These are phyloP conservation scores for Saitozyma sp. DNA, from an alignment of 768 basidiomycete species.

Conservation along the genomic window DNA sequence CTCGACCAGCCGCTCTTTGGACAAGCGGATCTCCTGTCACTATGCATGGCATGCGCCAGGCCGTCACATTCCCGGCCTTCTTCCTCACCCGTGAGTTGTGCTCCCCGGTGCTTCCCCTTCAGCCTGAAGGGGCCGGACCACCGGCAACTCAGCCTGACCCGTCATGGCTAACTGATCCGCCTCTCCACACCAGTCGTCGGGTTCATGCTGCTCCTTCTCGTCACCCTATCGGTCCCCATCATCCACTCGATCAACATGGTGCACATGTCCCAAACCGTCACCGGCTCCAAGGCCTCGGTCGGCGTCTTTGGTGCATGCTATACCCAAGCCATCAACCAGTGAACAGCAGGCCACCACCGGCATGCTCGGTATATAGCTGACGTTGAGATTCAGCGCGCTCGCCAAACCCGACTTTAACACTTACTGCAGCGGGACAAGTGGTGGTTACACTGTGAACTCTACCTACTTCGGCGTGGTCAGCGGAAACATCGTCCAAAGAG, in stretches of 20 bases:
- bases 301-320: slow-evolving; percentile 85
- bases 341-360: slow-evolving; percentile 1
- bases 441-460: not conserved
- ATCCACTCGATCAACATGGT: slow-evolving; percentile 67
- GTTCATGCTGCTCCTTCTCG: slow-evolving; percentile 73
- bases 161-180: no score
- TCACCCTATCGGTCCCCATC: slow-evolving; percentile 73
- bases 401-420: no score
- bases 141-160: not conserved
- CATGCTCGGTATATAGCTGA: not conserved
- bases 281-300: slow-evolving; percentile 55
- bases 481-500: slow-evolving; percentile 19
- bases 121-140: no score
- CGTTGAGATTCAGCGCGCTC: no score
- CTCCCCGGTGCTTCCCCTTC: no score
- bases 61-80: slow-evolving; percentile 31
- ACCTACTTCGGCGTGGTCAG: not conserved
- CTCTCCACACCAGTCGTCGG: slow-evolving; percentile 53
- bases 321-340: no score
- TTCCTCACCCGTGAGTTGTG: slow-evolving; percentile 29
- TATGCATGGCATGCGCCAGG: not conserved
- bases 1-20: not conserved
- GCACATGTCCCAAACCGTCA: slow-evolving; percentile 52
- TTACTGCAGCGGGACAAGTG: not conserved
- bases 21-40: slow-evolving; percentile 12